phyloP scores from a whole-genome alignment of 352 stramenopile genomes.

The Elongisporangium senticosum region DNA sequence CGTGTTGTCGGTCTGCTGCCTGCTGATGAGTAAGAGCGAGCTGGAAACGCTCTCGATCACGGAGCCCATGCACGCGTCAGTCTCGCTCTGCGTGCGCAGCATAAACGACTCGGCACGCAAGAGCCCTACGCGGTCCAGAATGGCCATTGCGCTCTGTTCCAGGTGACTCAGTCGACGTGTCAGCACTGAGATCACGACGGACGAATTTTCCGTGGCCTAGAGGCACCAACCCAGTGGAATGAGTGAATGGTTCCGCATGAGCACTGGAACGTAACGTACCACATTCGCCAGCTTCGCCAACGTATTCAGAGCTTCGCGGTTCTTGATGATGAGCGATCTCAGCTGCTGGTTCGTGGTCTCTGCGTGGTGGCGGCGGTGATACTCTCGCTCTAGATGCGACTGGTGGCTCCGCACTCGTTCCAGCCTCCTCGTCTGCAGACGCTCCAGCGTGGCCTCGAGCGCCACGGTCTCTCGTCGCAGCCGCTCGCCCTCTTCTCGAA shows the following conservation, averaged over 20 bases:
- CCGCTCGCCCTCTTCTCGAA: too few relatives aligned
- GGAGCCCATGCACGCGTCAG: background rate
- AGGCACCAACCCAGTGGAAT: background rate
- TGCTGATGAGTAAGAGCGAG: background rate
- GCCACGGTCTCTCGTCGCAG: too few relatives aligned
- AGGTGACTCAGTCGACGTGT: background rate
- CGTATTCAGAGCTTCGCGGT: background rate
- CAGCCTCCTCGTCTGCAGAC: too few relatives aligned
- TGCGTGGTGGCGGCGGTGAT: background rate
- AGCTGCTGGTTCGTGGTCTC: background rate
- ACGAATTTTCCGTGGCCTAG: background rate
- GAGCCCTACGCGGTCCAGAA: background rate
- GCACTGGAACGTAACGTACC: background rate
- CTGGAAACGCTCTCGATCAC: background rate
- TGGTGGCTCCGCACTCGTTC: too few relatives aligned
- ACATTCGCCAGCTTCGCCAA: background rate
- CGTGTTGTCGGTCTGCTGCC: background rate
- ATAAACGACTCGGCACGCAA: background rate
- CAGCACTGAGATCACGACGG: background rate
- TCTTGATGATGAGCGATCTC: background rate
- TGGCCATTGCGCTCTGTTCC: background rate
- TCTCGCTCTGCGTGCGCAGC: background rate
- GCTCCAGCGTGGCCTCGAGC: too few relatives aligned
- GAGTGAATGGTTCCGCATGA: background rate
- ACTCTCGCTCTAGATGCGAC: background rate